These are phyloP conservation scores for Dryas drummondii DNA, from an alignment of 306 rosid species.

Conservation along the genomic window DNA sequence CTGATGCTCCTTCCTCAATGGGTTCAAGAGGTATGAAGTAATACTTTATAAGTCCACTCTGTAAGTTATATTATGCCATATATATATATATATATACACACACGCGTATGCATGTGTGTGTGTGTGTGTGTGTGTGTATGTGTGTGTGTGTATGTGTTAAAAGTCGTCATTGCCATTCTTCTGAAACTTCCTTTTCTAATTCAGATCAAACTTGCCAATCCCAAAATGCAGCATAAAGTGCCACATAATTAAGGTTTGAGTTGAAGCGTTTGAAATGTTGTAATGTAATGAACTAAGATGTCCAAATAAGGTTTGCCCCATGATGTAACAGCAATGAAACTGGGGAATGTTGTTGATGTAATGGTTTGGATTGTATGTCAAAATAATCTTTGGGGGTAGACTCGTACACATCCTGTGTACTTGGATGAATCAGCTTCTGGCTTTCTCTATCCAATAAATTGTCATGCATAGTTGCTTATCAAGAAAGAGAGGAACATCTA, in stretches of 20 bases:
- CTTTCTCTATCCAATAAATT: not conserved
- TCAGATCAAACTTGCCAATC: not conserved
- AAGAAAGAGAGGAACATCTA: not conserved
- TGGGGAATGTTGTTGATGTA: slow-evolving; percentile 3
- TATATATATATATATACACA: too few relatives aligned
- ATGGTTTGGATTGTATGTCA: not conserved
- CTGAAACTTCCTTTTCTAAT: too few relatives aligned
- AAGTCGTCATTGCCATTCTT: too few relatives aligned
- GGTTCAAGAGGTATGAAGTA: slow-evolving; percentile 20
- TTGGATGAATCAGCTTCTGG: not conserved
- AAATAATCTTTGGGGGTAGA: not conserved
- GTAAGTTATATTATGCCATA: too few relatives aligned
- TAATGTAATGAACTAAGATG: not conserved
- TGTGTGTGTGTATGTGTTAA: too few relatives aligned
- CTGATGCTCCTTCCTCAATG: slow-evolving; percentile 45
- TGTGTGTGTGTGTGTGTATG: too few relatives aligned
- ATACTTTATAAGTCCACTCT: not conserved
- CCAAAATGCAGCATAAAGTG: not conserved
- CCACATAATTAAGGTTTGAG: not conserved
- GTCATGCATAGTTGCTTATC: not conserved
- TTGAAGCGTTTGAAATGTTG: not conserved
- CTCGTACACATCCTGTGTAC: not conserved
- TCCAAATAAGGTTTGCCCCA: not conserved
- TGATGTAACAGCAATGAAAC: slow-evolving; percentile 15
- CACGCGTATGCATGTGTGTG: too few relatives aligned